These are phyloP conservation scores for Thuja plicata DNA, from an alignment of 83 land plant genomes.

Conservation along the genomic window DNA sequence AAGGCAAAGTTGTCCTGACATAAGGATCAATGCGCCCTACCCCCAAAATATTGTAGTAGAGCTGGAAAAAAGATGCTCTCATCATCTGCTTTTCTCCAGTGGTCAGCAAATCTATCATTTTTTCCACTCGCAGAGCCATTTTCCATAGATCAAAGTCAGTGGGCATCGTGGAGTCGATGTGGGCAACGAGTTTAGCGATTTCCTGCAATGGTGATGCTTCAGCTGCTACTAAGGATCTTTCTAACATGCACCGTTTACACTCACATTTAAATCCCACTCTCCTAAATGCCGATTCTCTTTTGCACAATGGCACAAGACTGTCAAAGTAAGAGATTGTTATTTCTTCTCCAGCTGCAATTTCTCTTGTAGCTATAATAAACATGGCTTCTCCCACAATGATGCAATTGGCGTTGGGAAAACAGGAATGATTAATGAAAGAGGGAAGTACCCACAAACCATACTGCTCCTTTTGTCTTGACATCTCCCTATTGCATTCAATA, in stretches of 20 bases:
- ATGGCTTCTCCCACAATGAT: conserved; percentile 25
- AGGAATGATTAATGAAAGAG: conserved; percentile 28
- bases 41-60: no score
- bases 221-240: background rate
- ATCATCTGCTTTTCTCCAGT: background rate
- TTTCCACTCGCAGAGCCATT: background rate
- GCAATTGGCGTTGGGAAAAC: no score
- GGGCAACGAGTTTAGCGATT: background rate
- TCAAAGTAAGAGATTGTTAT: conserved; percentile 23
- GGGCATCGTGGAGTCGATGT: no score
- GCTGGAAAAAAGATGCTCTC: background rate
- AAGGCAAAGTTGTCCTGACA: background rate
- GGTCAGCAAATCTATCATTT: background rate
- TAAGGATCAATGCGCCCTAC: no score
- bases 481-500: no score
- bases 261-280: background rate
- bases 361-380: conserved; percentile 18
- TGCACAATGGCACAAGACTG: conserved; percentile 11
- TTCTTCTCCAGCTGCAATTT: conserved; percentile 12
- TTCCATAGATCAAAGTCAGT: background rate
- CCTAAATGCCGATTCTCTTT: background rate
- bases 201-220: background rate
- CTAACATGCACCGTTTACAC: conserved; percentile 9
- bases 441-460: conserved; percentile 21
- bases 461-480: background rate